Evolutionary conservation across 345 rosid genomes (phyloP), one percentile per base, ranked within the genome.

Genomic region (Hibiscus syriacus): DNA sequence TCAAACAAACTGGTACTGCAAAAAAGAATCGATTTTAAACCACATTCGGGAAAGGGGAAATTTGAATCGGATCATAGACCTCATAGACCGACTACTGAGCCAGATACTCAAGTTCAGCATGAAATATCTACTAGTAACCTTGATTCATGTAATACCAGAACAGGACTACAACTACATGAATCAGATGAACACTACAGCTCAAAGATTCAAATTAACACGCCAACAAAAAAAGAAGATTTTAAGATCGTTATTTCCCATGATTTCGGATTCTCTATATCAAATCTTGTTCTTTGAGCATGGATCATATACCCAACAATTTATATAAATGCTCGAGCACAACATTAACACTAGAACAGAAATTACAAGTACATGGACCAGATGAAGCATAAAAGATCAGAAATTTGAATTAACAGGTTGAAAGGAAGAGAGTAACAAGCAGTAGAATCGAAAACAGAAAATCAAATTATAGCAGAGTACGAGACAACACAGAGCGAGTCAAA

Each of bases 1-100:
- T 16, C 26, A 27, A 72, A 58, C 46, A 61, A 17, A 56, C 54
- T 59, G 65, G 71, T 50, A 71, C 72, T 67, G 38, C 29, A 39
- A 14, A 27, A 56, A 30, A 14, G 1, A 1, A 56, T 62, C 50
- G 45, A 26, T 20, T 23, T 34, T 50, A 22, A 13, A 61, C 13
- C 17, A 52, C 5, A 50, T 20, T 50, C 2, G 14, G 27, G 29
- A 5, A 52, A 55, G 34, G 34, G 20, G 3, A 0, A 13, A 55
- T 55, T 26, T 1, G 34, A 14, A 55, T 13, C 55, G 1, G 32
- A 54, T 55, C 34, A 55, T 55, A 13, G 3, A 55, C 8, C 32
- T 55, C 34, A 55, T 55, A 13, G 3, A 55, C 8, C 32, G 26
- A 25, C 17, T 13, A 55, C 9, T 0, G n/a, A 55, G n/a, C 32